Base-by-base conservation (phyloP, 768 basidiomycete species). In the Cystofilobasidium ferigula region DNA sequence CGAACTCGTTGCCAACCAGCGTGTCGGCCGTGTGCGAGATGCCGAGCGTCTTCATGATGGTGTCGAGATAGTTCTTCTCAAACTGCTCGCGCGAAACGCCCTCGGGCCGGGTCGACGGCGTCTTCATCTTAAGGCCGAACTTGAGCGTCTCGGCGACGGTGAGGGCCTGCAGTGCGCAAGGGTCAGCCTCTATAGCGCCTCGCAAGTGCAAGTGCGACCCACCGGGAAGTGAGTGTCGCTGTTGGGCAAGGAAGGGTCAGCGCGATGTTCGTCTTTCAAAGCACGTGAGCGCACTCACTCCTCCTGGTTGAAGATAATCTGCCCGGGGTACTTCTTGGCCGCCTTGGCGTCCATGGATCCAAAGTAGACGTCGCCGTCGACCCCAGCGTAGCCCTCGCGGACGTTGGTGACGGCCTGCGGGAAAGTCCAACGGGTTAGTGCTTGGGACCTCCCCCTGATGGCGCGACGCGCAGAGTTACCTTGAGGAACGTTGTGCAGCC, bases 1-100 rank as follows among this genome's bases (percentile, higher is more conserved):
- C 81, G 36, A 82, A 81, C 22, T 84, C 86, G 77, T 91, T 82
- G 8, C 91, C 91, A 54, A 93, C 80, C 32, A 68, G 42, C 1
- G 67, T 68, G 28, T 68, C 61, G 22, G 18, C 12, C 8, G 62
- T 54, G 61, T 68, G 61, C 38, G 53, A 38, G 42, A 67, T 67
- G 20, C 65, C 65, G 40, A 67, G 59, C 20, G 65, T 67, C 51
- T 67, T 67, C 53, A 67, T 53, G 30, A 67, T 54, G 3, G 58
- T 54, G 5, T 40, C 32, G 14, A 68, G 62, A 56, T 38, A 62
- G 2, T 57, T 47, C n/a, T 54, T 45, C 56, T 62, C 67, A 42
- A 28, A 68, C 34, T 68, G 32, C 57, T 63, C 36, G 32, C 67
- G 40, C 3, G 61, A 51, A 26, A 59, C 30, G 4, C 62, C 62